Percentiles rank a stretch among this genome's conserved stretches.
Conservation (phyloP, 2,329 filamentous ascomycete genomes). For the Fusarium sp. region DNA sequence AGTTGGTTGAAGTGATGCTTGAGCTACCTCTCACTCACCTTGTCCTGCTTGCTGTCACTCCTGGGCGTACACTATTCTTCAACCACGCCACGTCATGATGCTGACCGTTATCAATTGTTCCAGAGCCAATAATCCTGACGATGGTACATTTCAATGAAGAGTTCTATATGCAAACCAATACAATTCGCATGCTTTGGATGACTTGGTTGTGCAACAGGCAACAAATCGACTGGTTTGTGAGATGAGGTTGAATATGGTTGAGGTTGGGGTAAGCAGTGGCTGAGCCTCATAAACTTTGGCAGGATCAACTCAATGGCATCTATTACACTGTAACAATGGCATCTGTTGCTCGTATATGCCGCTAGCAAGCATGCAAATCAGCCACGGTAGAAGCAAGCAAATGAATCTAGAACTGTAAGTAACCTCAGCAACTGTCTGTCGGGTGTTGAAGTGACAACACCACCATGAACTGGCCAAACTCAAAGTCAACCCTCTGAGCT, state of each 20-base stretch:
- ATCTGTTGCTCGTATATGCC: not conserved
- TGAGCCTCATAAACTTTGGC: not conserved
- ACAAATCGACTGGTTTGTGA: too few species aligned
- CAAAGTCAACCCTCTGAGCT: conserved; percentile 7
- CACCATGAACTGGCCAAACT: conserved; percentile 11
- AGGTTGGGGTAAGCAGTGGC: not conserved
- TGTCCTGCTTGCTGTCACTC: not conserved
- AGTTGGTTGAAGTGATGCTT: conserved; percentile 9
- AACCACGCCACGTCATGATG: not conserved
- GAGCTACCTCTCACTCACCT: not conserved
- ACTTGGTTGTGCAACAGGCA: too few species aligned
- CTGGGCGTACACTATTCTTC: not conserved
- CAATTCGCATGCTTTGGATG: too few species aligned
- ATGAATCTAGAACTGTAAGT: not conserved
- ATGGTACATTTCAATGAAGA: too few species aligned
- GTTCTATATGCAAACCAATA: too few species aligned
- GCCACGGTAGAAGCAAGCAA: conserved; percentile 3
- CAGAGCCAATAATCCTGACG: too few species aligned
- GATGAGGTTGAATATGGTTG: not conserved
- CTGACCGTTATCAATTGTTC: not conserved
- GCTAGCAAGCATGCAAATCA: not conserved
- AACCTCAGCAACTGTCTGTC: conserved; percentile 15
- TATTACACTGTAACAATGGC: not conserved
- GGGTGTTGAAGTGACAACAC: conserved; percentile 8
- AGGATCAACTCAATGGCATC: not conserved